Conservation (phyloP, 1,139 yeast genomes). For the Geotrichum europaeum region DNA sequence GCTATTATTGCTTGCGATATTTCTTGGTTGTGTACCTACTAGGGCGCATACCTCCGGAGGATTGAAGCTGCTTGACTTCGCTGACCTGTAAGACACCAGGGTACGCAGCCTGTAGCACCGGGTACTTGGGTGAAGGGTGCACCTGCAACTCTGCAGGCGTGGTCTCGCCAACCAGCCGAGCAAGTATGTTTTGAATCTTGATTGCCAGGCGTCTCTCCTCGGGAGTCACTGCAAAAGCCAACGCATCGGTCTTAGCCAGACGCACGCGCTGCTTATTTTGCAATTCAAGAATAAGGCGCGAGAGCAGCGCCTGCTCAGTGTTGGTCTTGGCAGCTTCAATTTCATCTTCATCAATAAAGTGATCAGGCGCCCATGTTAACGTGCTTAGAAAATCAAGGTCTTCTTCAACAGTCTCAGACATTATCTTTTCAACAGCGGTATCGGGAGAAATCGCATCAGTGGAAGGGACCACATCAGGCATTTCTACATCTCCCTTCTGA, state of each 20-base stretch:
- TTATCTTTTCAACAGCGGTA: conserved; percentile 9
- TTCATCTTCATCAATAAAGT: conserved; percentile 49
- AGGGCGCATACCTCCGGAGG: conserved; percentile 16
- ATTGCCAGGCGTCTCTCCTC: conserved; percentile 48
- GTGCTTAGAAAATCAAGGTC: conserved; percentile 42
- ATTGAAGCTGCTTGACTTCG: conserved; percentile 26
- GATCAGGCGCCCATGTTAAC: conserved; percentile 50
- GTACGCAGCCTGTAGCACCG: conserved; percentile 68
- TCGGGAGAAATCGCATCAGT: conserved; percentile 7
- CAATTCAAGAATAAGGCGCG: conserved; percentile 50
- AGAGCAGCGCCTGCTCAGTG: conserved; percentile 50
- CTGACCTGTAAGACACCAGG: conserved; percentile 68
- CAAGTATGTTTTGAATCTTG: conserved; percentile 46
- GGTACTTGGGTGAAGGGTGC: conserved; percentile 39
- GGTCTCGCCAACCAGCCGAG: conserved; percentile 39
- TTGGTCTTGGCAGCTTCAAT: conserved; percentile 43
- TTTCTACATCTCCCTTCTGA: conserved; percentile 19
- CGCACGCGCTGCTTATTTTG: conserved; percentile 61
- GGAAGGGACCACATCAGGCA: conserved; percentile 17
- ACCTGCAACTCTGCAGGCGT: conserved; percentile 28
- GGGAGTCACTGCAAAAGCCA: conserved; percentile 35
- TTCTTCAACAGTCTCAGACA: conserved; percentile 6
- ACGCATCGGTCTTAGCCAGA: conserved; percentile 34
- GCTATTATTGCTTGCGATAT: conserved; percentile 2
- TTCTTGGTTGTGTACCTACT: conserved; percentile 13